Evolutionary conservation across 495 filamentous ascomycete species (phyloP).

Genomic region (Podospora pseudopauciseta): DNA sequence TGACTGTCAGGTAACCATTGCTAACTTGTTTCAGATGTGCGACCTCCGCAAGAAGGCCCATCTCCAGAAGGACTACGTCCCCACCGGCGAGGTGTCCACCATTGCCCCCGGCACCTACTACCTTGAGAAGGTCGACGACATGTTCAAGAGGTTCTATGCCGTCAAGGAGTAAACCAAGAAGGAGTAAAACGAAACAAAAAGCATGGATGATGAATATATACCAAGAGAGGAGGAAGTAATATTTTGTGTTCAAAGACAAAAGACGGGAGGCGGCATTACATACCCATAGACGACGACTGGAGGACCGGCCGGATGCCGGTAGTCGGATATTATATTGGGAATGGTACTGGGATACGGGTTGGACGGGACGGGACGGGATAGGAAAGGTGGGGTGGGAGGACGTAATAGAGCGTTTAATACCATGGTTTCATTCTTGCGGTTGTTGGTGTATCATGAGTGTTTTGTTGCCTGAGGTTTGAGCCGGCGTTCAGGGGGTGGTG

Average conservation of each 20-base stretch:
- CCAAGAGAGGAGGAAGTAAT: background rate
- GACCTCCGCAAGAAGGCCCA: slow-evolving; percentile 90
- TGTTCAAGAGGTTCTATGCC: slow-evolving; percentile 88
- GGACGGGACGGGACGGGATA: background rate
- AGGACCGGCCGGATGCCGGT: background rate
- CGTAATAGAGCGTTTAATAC: background rate
- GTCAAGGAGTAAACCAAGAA: slow-evolving; percentile 68
- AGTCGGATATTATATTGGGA: background rate
- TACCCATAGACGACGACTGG: background rate
- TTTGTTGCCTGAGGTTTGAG: background rate
- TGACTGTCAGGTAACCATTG: background rate
- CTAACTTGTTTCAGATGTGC: slow-evolving; percentile 66
- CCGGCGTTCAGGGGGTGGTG: background rate
- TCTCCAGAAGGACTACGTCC: slow-evolving; percentile 84
- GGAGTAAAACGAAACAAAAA: background rate
- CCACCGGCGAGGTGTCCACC: slow-evolving; percentile 69
- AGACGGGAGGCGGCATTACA: background rate
- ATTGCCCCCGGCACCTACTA: slow-evolving; percentile 84
- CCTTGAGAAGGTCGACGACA: slow-evolving; percentile 82
- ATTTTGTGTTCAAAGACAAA: background rate
- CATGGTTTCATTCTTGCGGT: background rate
- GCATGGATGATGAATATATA: background rate
- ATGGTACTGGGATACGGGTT: background rate
- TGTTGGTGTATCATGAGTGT: background rate
- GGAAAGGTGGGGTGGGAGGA: background rate